A percentile compares a stretch with the other conserved stretches of the same genome.
These are phyloP conservation scores for Termitomyces sp. DNA, from an alignment of 768 basidiomycete species.

Conservation along the genomic window DNA sequence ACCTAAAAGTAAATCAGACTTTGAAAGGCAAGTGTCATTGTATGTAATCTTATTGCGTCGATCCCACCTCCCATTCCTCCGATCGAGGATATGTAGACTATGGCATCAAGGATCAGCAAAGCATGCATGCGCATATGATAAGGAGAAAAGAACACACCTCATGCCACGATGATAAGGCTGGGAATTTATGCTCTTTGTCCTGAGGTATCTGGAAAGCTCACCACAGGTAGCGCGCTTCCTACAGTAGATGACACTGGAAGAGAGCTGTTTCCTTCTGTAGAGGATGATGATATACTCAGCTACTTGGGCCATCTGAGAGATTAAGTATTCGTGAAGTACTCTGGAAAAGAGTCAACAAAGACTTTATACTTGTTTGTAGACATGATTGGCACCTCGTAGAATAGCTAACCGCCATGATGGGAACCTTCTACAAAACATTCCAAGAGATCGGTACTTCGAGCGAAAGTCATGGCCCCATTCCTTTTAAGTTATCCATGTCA, in stretches of 20 bases:
- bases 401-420: slow-evolving; percentile 71
- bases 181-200: slow-evolving; percentile 63
- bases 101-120: not conserved
- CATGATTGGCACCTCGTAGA: slow-evolving; percentile 62
- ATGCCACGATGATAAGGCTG: slow-evolving; percentile 77
- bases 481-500: slow-evolving; percentile 29
- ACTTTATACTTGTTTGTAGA: not conserved
- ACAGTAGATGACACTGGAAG: slow-evolving; percentile 79
- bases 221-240: slow-evolving; percentile 67
- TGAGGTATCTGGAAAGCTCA: slow-evolving; percentile 59
- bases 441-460: slow-evolving; percentile 68
- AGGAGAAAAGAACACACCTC: slow-evolving; percentile 33
- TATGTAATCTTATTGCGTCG: slow-evolving; percentile 52
- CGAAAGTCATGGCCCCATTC: slow-evolving; percentile 89
- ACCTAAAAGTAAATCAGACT: slow-evolving; percentile 40
- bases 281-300: slow-evolving; percentile 64
- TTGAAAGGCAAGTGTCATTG: not conserved
- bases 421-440: slow-evolving; percentile 65
- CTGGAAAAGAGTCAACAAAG: slow-evolving; percentile 31
- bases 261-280: slow-evolving; percentile 57
- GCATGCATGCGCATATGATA: not conserved
- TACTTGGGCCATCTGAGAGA: slow-evolving; percentile 62
- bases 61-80: slow-evolving; percentile 54
- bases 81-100: slow-evolving; percentile 47
- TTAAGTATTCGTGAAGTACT: slow-evolving; percentile 55